phyloP scores from a whole-genome alignment of 2,329 filamentous ascomycete genomes.

The Geosmithia morbida region DNA sequence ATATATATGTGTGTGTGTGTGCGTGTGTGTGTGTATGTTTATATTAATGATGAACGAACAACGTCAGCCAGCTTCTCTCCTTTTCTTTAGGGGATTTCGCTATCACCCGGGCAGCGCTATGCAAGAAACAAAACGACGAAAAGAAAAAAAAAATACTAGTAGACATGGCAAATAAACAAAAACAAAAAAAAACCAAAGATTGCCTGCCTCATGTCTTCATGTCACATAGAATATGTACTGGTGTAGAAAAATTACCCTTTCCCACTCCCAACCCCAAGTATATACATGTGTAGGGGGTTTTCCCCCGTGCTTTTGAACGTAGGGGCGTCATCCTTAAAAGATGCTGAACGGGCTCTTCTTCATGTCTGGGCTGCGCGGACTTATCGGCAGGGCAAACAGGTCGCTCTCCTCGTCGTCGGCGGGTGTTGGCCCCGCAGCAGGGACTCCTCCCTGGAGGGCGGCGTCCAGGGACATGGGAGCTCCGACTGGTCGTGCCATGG shows the following conservation, averaged over 20 bases:
- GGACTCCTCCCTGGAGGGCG: conserved; percentile 10
- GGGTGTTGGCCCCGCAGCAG: conserved; percentile 2
- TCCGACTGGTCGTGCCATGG: conserved; percentile 13
- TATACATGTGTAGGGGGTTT: too few species aligned
- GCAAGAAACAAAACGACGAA: too few species aligned
- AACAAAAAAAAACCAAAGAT: not conserved
- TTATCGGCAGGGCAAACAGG: conserved; percentile 76
- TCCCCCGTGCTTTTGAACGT: not conserved
- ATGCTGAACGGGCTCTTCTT: conserved; percentile 66
- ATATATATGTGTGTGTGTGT: too few species aligned
- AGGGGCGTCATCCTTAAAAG: too few species aligned
- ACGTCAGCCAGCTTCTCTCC: too few species aligned
- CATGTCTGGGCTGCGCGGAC: conserved; percentile 75
- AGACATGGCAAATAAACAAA: too few species aligned
- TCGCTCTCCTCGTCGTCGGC: conserved; percentile 44
- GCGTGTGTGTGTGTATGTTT: too few species aligned
- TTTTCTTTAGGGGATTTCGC: not conserved
- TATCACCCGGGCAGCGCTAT: not conserved
- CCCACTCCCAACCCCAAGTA: too few species aligned
- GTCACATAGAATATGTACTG: not conserved
- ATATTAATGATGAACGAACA: too few species aligned
- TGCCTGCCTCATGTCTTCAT: not conserved
- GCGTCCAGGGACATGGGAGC: conserved; percentile 19
- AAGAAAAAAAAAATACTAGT: too few species aligned
- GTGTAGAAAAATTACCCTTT: too few species aligned